Evolutionary conservation across 2,329 filamentous ascomycete genomes (phyloP).

Genomic region (Fusarium tjaetaba): DNA sequence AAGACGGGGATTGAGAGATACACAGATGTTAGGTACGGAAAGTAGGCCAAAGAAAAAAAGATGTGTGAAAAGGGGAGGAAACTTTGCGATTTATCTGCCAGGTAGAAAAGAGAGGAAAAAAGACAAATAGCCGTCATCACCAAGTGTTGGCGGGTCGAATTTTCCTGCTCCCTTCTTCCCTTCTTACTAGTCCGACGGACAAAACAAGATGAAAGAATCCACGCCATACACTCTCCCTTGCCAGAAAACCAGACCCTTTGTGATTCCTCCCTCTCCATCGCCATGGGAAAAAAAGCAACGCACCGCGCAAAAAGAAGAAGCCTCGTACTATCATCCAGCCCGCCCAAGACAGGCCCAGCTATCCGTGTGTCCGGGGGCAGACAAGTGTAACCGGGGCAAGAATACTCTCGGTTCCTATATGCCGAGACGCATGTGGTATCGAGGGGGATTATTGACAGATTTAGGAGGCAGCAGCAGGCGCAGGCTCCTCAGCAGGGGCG

Average conservation of each 20-base stretch:
- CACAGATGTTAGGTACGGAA: conserved; percentile 35
- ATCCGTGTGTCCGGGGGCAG: conserved; percentile 45
- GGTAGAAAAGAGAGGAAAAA: conserved; percentile 34
- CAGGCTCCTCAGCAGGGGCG: conserved; percentile 52
- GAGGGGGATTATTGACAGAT: conserved; percentile 49
- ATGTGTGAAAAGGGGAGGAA: conserved; percentile 29
- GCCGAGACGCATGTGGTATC: conserved; percentile 54
- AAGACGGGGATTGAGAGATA: conserved; percentile 30
- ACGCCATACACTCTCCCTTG: conserved; percentile 53
- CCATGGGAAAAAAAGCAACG: conserved; percentile 48
- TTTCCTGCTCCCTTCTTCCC: background rate
- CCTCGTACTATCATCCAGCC: conserved; percentile 50
- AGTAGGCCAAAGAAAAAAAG: conserved; percentile 23
- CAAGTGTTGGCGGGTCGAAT: conserved; percentile 30
- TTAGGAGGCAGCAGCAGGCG: conserved; percentile 63
- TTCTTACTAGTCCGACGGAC: conserved; percentile 39
- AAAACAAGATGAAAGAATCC: conserved; percentile 47
- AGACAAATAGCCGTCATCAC: conserved; percentile 38
- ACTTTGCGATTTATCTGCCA: conserved; percentile 46
- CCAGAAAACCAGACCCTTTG: conserved; percentile 51
- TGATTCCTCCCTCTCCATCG: conserved; percentile 50
- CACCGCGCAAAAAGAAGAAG: conserved; percentile 48
- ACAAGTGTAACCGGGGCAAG: conserved; percentile 43
- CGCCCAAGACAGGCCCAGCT: conserved; percentile 48
- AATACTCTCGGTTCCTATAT: conserved; percentile 49